Percentiles rank a stretch among this genome's conserved stretches.
phyloP scores from a whole-genome alignment of 1,139 yeast genomes.

The Yamadazyma pseudoaaseri region DNA sequence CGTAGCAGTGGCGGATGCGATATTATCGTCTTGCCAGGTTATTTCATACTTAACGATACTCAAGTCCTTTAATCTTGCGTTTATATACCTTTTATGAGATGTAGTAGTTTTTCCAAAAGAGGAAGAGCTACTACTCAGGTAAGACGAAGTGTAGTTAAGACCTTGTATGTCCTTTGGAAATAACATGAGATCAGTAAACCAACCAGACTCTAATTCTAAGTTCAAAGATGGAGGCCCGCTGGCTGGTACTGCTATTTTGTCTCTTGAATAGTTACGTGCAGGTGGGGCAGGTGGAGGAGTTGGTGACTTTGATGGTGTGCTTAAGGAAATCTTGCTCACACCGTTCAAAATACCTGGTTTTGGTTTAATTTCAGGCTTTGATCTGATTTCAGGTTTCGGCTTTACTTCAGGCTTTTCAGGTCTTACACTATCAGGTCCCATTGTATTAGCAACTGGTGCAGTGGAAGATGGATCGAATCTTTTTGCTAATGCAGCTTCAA shows the following conservation, averaged over 20 bases:
- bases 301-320: conserved; percentile 10
- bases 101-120: conserved; percentile 12
- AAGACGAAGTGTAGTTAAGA: conserved; percentile 30
- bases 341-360: conserved; percentile 6
- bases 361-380: conserved; percentile 3
- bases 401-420: conserved; percentile 10
- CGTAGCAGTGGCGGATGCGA: conserved; percentile 21
- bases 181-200: conserved; percentile 38
- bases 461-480: conserved; percentile 4
- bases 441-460: too few species aligned
- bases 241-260: not conserved
- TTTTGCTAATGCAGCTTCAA: conserved; percentile 8
- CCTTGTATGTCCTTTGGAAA: conserved; percentile 38
- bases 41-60: conserved; percentile 46
- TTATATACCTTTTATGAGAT: conserved; percentile 18
- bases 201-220: conserved; percentile 41
- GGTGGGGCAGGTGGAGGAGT: conserved; percentile 37
- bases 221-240: conserved; percentile 36
- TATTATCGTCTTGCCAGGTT: conserved; percentile 38
- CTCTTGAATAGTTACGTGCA: conserved; percentile 25
- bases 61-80: conserved; percentile 51
- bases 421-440: not conserved
- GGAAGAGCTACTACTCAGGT: conserved; percentile 20
- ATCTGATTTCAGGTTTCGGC: conserved; percentile 7
- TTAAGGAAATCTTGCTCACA: too few species aligned